A percentile compares a stretch with the other conserved stretches of the same genome.
These are phyloP conservation scores for Penicillium freii DNA, from an alignment of 2,329 filamentous ascomycete species.

Conservation along the genomic window DNA sequence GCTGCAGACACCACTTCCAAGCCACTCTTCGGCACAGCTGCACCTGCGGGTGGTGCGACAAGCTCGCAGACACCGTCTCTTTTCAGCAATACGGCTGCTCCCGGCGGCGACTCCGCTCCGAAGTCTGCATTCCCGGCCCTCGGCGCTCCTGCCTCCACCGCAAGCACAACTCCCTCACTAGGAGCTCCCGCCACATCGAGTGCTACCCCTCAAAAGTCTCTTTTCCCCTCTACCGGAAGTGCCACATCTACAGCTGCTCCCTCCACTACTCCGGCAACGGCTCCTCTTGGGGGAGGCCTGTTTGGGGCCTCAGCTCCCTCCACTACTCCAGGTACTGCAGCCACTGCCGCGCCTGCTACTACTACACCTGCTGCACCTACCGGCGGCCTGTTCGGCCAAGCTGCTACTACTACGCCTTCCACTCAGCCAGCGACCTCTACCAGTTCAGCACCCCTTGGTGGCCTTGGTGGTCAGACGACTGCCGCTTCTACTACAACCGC, in stretches of 20 bases:
- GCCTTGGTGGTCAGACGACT: constrained; percentile 14
- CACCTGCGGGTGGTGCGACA: constrained; percentile 19
- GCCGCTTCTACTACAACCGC: constrained; percentile 25
- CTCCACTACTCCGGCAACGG: constrained; percentile 33
- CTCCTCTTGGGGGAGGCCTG: constrained; percentile 27
- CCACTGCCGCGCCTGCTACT: constrained; percentile 32
- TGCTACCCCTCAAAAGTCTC: constrained; percentile 35
- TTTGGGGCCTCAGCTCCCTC: constrained; percentile 33
- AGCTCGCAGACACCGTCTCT: constrained; percentile 27
- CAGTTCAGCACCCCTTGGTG: background rate
- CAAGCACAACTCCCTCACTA: constrained; percentile 20
- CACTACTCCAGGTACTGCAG: constrained; percentile 27
- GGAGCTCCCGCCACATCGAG: constrained; percentile 29
- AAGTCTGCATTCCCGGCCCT: constrained; percentile 31
- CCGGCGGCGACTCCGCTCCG: constrained; percentile 25
- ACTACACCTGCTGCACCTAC: constrained; percentile 24
- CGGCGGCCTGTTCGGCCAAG: constrained; percentile 24
- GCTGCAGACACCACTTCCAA: constrained; percentile 28
- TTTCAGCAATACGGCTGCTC: constrained; percentile 31
- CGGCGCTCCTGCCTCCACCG: constrained; percentile 15
- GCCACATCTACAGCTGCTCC: constrained; percentile 32
- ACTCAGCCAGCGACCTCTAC: constrained; percentile 16
- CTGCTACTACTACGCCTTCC: constrained; percentile 32
- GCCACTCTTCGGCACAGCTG: constrained; percentile 28
- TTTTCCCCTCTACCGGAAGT: constrained; percentile 32